Evolutionary conservation across 192 early-diverging fungal species (phyloP), one percentile per base, ranked within the genome.

Genomic region (Rhizophagus prolifer): DNA sequence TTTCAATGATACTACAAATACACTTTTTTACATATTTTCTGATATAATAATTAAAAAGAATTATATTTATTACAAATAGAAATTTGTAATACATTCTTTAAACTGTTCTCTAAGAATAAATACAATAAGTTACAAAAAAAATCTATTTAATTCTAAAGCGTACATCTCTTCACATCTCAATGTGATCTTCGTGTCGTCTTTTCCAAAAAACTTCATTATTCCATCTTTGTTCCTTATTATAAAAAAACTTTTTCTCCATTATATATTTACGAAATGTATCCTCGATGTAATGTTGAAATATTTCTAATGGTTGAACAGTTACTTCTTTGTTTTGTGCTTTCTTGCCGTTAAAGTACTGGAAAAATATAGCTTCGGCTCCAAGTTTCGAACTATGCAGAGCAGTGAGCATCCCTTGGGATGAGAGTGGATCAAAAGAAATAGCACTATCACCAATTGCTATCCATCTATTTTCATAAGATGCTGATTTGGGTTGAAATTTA

Each of bases 361-460:
- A 75, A 75, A 75, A 75, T 63, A 63, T 44, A 21, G 73, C 38
- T 44, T 75, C 73, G 2, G 73, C 73, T 0, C 73, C 73, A 75
- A 75, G 34, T 25, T 75, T 75, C 23, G 73, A 19, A 16, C 38
- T 63, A 64, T 41, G 46, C 21, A 75, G n/a, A 26, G 73, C 38
- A 1, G 73, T 75, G 3, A 75, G 36, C 34, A 75, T 75, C 23
- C 73, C 73, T 63, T 75, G 73, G 19, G 73, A 75, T 46, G 73
- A 75, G 36, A 75, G 61, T 23, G 73, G 61, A 46, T 75, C 73
- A 64, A 75, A 75, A 44, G 73, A 75, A 28, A 47, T 19, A 0
- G 73, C 73, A 64, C 73, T 75, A 25, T 75, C 73, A 31, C 73
- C 73, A 63, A 75, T 25, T 44, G 60, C 73, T 25, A 75, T 64